phyloP scores from a whole-genome alignment of 495 filamentous ascomycete species.

The Neurospora tetraspora region DNA sequence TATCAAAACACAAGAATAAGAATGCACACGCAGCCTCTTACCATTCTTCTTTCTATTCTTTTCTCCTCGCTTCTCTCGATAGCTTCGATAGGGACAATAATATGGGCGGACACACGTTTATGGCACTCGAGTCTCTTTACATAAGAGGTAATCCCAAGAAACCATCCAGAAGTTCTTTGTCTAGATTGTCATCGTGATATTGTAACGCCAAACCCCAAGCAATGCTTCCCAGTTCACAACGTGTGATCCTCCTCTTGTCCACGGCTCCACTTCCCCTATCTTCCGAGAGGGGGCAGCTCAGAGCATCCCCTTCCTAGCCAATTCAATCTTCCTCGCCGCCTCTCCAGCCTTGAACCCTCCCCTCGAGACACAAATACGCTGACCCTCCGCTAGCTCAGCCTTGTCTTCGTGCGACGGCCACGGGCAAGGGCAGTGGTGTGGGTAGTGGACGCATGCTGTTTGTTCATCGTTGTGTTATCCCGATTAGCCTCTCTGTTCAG shows the following conservation, averaged over 20 bases:
- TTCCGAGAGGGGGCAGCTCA: slow-evolving; percentile 25
- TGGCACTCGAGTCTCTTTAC: not conserved
- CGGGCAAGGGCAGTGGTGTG: slow-evolving; percentile 87
- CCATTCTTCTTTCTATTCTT: not conserved
- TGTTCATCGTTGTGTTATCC: not conserved
- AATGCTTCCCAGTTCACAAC: not conserved
- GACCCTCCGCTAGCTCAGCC: slow-evolving; percentile 74
- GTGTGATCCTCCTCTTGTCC: not conserved
- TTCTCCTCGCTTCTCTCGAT: not conserved
- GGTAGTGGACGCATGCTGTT: slow-evolving; percentile 76
- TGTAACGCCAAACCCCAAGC: not conserved
- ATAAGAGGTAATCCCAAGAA: not conserved
- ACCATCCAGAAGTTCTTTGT: not conserved
- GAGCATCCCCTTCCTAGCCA: slow-evolving; percentile 74
- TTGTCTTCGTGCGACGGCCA: slow-evolving; percentile 79
- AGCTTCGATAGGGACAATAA: not conserved
- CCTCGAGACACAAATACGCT: slow-evolving; percentile 68
- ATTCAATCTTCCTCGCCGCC: slow-evolving; percentile 66
- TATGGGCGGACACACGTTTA: not conserved
- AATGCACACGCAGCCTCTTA: not conserved
- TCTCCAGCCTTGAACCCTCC: slow-evolving; percentile 71
- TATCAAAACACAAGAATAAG: not conserved
- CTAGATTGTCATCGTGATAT: not conserved
- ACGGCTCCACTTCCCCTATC: not conserved
- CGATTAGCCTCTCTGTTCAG: not conserved